These are phyloP conservation scores for Bruguiera sexangula DNA, from an alignment of 345 rosid genomes.

Conservation along the genomic window DNA sequence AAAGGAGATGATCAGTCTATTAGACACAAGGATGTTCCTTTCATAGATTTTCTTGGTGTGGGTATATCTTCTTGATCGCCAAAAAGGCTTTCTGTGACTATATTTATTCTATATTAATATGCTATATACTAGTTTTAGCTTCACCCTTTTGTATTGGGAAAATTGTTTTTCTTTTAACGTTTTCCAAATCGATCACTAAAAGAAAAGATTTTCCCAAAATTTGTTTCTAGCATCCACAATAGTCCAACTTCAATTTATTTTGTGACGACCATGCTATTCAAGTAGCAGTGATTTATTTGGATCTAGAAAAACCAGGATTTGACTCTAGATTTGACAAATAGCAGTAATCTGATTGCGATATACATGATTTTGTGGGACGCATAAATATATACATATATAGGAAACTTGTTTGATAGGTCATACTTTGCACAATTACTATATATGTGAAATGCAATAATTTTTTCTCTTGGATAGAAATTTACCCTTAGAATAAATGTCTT, in stretches of 20 bases:
- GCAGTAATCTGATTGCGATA: conserved; percentile 16
- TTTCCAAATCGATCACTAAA: neutral
- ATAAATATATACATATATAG: neutral
- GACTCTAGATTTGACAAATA: neutral
- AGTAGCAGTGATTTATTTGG: neutral
- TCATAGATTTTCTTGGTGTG: conserved; percentile 61
- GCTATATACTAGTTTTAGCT: conserved; percentile 18
- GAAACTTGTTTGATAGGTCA: no score
- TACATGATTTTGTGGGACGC: neutral
- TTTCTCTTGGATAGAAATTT: no score
- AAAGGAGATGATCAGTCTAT: conserved; percentile 25
- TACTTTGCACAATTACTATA: no score
- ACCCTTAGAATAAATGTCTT: no score
- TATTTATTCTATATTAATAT: conserved; percentile 6
- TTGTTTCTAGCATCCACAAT: neutral
- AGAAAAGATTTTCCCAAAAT: neutral
- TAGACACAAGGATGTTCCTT: conserved; percentile 21
- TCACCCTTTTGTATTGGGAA: neutral
- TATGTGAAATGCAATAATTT: no score
- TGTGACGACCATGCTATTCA: conserved; percentile 10
- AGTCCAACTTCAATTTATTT: neutral
- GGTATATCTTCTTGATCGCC: conserved; percentile 55
- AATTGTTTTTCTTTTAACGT: neutral
- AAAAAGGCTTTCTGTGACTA: conserved; percentile 15
- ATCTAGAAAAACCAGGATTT: no score